A percentile compares a stretch with the other conserved stretches of the same genome.
Evolutionary conservation across 345 rosid genomes (phyloP).

Genomic region (Microthlaspi erraticum): DNA sequence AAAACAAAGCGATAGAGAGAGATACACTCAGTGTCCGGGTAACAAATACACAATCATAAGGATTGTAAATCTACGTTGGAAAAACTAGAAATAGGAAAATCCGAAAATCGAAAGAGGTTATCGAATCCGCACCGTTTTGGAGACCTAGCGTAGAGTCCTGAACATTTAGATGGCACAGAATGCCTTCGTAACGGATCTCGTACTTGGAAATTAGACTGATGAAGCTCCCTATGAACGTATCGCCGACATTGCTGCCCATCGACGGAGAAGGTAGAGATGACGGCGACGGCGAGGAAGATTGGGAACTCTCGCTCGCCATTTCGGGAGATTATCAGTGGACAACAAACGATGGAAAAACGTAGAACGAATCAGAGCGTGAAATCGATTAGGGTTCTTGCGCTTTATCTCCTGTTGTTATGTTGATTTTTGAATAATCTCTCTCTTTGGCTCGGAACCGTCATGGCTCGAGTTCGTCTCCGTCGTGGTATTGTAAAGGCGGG

Average conservation of each 20-base stretch:
- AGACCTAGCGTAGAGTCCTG: slow-evolving; percentile 55
- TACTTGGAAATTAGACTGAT: slow-evolving; percentile 55
- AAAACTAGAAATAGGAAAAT: not conserved
- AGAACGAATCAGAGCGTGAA: slow-evolving; percentile 10
- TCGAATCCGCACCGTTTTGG: slow-evolving; percentile 47
- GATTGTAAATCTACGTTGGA: slow-evolving; percentile 8
- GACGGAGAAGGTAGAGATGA: slow-evolving; percentile 40
- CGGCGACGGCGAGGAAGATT: slow-evolving; percentile 42
- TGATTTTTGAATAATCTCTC: slow-evolving; percentile 13
- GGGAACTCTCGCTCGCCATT: slow-evolving; percentile 44
- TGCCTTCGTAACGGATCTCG: slow-evolving; percentile 61
- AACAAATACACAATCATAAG: slow-evolving; percentile 2
- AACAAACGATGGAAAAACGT: not conserved
- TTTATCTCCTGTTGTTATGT: slow-evolving; percentile 14
- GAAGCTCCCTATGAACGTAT: slow-evolving; percentile 51
- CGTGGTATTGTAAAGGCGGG: slow-evolving; percentile 43
- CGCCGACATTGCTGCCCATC: slow-evolving; percentile 40
- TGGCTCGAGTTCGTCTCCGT: slow-evolving; percentile 37
- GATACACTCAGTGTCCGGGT: not conserved
- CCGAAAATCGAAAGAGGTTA: slow-evolving; percentile 20
- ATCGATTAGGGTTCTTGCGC: slow-evolving; percentile 35
- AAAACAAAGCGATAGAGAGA: slow-evolving; percentile 5
- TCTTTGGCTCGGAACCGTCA: slow-evolving; percentile 34
- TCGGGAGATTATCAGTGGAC: slow-evolving; percentile 5
- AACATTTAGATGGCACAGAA: slow-evolving; percentile 50